Conservation (phyloP, 2,329 filamentous ascomycete genomes). For the Aureobasidium sp. region DNA sequence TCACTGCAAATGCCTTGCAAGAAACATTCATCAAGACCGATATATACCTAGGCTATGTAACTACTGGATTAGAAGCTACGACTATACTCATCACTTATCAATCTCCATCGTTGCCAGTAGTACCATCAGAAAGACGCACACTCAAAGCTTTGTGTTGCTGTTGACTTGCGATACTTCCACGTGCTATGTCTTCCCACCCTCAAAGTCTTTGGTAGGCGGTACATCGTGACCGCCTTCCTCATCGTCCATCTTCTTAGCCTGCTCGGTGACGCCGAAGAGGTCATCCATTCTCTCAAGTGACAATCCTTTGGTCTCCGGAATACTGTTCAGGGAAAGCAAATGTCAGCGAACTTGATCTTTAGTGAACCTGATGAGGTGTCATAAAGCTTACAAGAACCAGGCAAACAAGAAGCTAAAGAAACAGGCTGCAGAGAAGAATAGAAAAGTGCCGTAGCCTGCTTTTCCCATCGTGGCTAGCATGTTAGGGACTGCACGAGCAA, state of each 20-base stretch:
- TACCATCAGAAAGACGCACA: too few relatives aligned
- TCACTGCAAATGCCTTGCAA: too few relatives aligned
- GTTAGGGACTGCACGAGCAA: conserved; percentile 57
- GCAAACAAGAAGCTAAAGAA: conserved; percentile 58
- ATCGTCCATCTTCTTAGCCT: conserved; percentile 15
- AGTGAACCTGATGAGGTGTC: conserved; percentile 46
- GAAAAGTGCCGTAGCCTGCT: conserved; percentile 51
- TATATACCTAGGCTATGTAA: not conserved
- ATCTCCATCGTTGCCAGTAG: too few relatives aligned
- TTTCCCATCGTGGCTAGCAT: conserved; percentile 53
- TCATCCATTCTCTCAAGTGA: conserved; percentile 25
- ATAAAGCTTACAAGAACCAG: conserved; percentile 48
- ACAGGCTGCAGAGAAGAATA: conserved; percentile 61
- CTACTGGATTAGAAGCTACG: not conserved
- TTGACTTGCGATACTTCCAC: not conserved
- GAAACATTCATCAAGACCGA: not conserved
- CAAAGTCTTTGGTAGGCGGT: not conserved
- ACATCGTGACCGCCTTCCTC: conserved; percentile 6
- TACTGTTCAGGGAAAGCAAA: conserved; percentile 28
- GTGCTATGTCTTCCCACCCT: not conserved
- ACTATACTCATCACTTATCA: too few relatives aligned
- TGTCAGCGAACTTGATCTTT: not conserved
- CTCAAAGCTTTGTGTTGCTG: not conserved
- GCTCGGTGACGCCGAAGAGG: conserved; percentile 22
- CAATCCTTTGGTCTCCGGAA: conserved; percentile 64